A percentile compares a stretch with the other conserved stretches of the same genome.
Conservation (phyloP, 148 eudicot species). For the Rhododendron henanense region DNA sequence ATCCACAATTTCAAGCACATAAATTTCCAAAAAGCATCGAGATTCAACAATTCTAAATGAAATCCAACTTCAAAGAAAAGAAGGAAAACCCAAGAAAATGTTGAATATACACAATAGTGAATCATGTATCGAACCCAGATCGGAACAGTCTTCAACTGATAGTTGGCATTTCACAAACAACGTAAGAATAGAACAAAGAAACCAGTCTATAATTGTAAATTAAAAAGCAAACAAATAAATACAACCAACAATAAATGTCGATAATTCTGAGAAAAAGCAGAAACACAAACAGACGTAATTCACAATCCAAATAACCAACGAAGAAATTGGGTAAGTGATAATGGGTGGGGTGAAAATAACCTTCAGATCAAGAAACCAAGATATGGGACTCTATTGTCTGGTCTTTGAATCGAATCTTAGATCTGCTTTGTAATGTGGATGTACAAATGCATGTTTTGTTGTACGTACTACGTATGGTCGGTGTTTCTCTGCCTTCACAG, state of each 20-base stretch:
- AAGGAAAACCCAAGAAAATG: background rate
- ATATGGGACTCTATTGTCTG: background rate
- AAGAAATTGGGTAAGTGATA: background rate
- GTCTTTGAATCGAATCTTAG: background rate
- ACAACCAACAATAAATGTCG: background rate
- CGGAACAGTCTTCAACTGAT: background rate
- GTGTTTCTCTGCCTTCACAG: background rate
- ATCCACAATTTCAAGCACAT: background rate
- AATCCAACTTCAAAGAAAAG: background rate
- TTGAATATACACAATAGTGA: background rate
- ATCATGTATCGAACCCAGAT: conserved; percentile 7
- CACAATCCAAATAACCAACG: conserved; percentile 2
- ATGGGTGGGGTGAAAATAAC: background rate
- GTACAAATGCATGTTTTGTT: background rate
- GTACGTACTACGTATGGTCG: background rate
- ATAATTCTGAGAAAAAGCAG: background rate
- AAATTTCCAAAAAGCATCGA: background rate
- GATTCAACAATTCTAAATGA: background rate
- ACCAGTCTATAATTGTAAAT: background rate
- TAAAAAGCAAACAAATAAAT: background rate
- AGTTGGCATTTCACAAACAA: background rate
- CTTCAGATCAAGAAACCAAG: conserved; percentile 8
- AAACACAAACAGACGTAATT: background rate
- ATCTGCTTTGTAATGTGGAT: background rate
- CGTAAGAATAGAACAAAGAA: background rate